These are phyloP conservation scores for Amaranthus tricolor DNA, from an alignment of 179 eudicot species.

Conservation along the genomic window DNA sequence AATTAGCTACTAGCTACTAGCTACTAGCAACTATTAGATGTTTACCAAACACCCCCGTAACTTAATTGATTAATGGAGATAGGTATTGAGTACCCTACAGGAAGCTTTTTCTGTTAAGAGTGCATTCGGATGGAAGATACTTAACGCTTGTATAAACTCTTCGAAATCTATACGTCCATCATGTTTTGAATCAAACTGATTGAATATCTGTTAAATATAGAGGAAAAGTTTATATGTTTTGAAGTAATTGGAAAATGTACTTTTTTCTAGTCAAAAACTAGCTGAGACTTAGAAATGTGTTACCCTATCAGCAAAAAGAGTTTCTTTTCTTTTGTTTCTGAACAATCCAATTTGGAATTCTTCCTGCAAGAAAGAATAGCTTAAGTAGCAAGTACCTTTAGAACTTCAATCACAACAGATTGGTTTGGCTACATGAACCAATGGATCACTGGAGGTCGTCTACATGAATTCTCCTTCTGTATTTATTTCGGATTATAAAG, in stretches of 20 bases:
- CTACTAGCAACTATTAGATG: too few species aligned
- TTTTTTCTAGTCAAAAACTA: background rate
- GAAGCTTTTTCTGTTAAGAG: slow-evolving; percentile 10
- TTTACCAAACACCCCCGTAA: too few species aligned
- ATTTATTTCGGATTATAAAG: too few species aligned
- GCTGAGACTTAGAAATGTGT: background rate
- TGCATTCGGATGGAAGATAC: slow-evolving; percentile 22
- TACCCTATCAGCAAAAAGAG: slow-evolving; percentile 26
- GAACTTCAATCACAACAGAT: too few species aligned
- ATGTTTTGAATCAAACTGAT: slow-evolving; percentile 15
- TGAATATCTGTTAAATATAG: slow-evolving; percentile 11
- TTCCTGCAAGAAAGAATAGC: slow-evolving; percentile 25
- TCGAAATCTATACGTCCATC: slow-evolving; percentile 18
- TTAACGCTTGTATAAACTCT: slow-evolving; percentile 16
- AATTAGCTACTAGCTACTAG: too few species aligned
- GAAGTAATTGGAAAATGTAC: background rate
- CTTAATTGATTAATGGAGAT: background rate
- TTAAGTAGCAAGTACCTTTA: too few species aligned
- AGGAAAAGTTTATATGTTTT: background rate
- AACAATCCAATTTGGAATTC: slow-evolving; percentile 32
- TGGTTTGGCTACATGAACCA: too few species aligned
- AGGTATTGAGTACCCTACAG: slow-evolving; percentile 12
- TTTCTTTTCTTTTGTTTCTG: slow-evolving; percentile 18
- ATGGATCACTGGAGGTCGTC: too few species aligned
- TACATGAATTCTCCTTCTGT: too few species aligned